Conservation (phyloP, 176 grass and related monocot species). For the Phoenix dactylifera region DNA sequence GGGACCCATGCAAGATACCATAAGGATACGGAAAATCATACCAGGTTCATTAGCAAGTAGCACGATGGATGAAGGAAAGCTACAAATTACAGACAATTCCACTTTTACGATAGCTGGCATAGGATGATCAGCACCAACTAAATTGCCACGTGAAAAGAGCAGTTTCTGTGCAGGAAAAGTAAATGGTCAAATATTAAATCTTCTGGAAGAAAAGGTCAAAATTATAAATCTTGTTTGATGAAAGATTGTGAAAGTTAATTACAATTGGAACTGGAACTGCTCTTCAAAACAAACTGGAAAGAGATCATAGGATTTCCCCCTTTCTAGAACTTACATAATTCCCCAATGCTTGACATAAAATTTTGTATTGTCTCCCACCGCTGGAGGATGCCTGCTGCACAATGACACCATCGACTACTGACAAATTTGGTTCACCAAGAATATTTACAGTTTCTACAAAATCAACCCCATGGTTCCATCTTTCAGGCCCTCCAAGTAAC, state of each 20-base stretch:
- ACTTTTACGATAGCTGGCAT: slow-evolving; percentile 45
- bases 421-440: slow-evolving; percentile 33
- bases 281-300: no score
- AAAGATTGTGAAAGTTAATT: no score
- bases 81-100: slow-evolving; percentile 66
- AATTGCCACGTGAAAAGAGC: slow-evolving; percentile 83
- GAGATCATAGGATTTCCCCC: no score
- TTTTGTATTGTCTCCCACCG: slow-evolving; percentile 29
- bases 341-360: slow-evolving; percentile 65
- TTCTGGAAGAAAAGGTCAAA: no score
- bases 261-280: no score
- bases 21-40: slow-evolving; percentile 33
- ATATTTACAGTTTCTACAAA: slow-evolving; percentile 71
- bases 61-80: slow-evolving; percentile 61
- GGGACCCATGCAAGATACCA: slow-evolving; percentile 4
- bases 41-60: slow-evolving; percentile 98
- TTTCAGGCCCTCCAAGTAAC: slow-evolving; percentile 83
- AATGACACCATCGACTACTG: slow-evolving; percentile 25
- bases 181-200: slow-evolving; percentile 2
- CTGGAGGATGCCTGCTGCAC: slow-evolving; percentile 49
- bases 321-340: slow-evolving; percentile 53
- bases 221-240: no score
- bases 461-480: slow-evolving; percentile 60
- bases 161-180: slow-evolving; percentile 51
- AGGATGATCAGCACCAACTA: slow-evolving; percentile 75